phyloP scores from a whole-genome alignment of 768 basidiomycete species.

The Suillus fuscotomentosus region DNA sequence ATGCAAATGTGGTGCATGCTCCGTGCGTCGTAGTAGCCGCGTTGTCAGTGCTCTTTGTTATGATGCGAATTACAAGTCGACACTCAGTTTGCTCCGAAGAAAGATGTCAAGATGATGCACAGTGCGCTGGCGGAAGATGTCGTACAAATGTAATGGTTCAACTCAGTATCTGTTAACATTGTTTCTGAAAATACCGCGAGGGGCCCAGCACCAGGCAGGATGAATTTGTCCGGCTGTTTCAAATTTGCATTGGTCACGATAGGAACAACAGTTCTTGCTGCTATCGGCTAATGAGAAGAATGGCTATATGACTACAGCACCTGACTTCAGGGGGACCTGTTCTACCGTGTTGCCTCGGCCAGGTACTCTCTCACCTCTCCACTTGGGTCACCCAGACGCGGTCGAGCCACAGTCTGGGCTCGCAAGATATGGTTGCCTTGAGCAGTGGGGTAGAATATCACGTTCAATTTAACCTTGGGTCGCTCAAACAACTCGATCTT shows the following conservation, averaged over 20 bases:
- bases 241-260: not conserved
- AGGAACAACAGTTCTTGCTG: not conserved
- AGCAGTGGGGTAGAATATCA: not conserved
- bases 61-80: not conserved
- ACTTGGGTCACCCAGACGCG: conserved; percentile 56
- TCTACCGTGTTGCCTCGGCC: no score
- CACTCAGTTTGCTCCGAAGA: not conserved
- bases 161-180: no score
- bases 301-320: conserved; percentile 8
- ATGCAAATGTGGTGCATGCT: not conserved
- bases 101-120: no score
- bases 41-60: not conserved
- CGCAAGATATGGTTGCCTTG: conserved; percentile 57
- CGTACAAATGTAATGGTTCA: not conserved
- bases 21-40: not conserved
- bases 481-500: conserved; percentile 54
- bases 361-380: not conserved
- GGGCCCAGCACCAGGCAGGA: no score
- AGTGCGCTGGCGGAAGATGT: not conserved
- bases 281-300: not conserved
- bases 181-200: no score
- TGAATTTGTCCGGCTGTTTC: not conserved
- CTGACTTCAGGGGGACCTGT: conserved; percentile 8
- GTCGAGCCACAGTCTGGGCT: conserved; percentile 55
- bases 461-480: conserved; percentile 29